A percentile compares a stretch with the other conserved stretches of the same genome.
Conservation (phyloP, 2,329 filamentous ascomycete genomes). For the Didymella glomerata region DNA sequence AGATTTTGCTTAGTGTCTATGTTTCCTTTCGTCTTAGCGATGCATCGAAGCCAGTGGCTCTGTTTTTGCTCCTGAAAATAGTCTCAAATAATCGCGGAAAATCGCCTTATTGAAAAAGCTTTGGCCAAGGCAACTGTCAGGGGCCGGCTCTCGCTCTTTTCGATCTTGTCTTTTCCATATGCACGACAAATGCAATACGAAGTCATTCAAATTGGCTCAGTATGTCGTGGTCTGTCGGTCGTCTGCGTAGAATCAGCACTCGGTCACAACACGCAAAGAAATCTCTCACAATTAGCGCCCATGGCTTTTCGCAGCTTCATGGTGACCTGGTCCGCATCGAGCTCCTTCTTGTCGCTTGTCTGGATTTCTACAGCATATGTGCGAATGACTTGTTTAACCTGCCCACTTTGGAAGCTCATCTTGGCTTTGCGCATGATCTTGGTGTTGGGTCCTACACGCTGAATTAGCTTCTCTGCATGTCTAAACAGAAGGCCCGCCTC, state of each 20-base stretch:
- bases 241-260: constrained; percentile 21
- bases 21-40: not conserved
- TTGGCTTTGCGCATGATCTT: constrained; percentile 75
- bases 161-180: not conserved
- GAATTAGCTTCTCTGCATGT: constrained; percentile 3
- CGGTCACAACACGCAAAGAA: constrained; percentile 1
- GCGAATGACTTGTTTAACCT: constrained; percentile 69
- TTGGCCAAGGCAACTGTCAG: not conserved
- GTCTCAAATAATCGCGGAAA: too few relatives aligned
- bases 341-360: constrained; percentile 66
- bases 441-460: constrained; percentile 53
- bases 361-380: constrained; percentile 73
- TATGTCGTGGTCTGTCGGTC: constrained; percentile 35
- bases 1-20: not conserved
- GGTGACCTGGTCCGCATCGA: constrained; percentile 70
- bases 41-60: not conserved
- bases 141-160: not conserved
- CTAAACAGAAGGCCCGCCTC: not conserved
- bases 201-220: constrained; percentile 1
- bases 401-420: constrained; percentile 72
- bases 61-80: not conserved
- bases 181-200: not conserved
- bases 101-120: not conserved
- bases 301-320: constrained; percentile 69
- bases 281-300: constrained; percentile 72